Base-by-base conservation (phyloP, 2,329 filamentous ascomycete genomes). In the Hypomyces perniciosus region DNA sequence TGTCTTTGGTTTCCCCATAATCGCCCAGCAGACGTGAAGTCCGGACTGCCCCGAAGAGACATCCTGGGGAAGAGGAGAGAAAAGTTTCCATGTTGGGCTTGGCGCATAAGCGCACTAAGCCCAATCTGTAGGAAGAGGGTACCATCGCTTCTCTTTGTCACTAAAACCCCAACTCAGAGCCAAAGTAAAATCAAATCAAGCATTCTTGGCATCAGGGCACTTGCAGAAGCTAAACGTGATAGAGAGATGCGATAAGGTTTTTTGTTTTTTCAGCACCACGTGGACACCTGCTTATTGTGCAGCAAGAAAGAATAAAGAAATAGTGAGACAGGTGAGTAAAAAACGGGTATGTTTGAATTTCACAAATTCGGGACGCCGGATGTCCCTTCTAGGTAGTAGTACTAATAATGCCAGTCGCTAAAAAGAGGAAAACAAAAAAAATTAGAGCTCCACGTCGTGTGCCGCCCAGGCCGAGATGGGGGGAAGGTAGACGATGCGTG, bases 301-400 rank as follows among this genome's bases (percentile, higher is more conserved):
- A 20, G 20, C 20, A 38, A 12, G 6, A 20, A 9, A 5, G 35
- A 20, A 38, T 8, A 6, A 38, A 38, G 8, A 8, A 9, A 38
- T 2, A n/a, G 35, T 5, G 13, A 38, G 9, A 38, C 20, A 3
- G 20, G 3, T 20, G 20, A 20, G 20, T 20, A 10, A 38, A 38
- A 29, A 40, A 7, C 13, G 44, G n/a, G 43, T 46, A 50, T 50
- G 30, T 40, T 41, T 41, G 9, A 33, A 37, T 41, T 38, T 40
- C 41, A 38, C n/a, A 29, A 38, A 9, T 31, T 46, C 12, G 28
- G 35, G 35, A 4, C 20, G 13, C 45, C 35, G 7, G 33, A 40
- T 3, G 37, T 43, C 28, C 37, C 20, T n/a, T 38, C 20, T 20
- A n/a, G 20, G 35, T 38, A 38, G 12, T 38, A 20, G 20, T 20